phyloP scores from a whole-genome alignment of 805 yeast genomes.

The Jamesozyma hellenica region DNA sequence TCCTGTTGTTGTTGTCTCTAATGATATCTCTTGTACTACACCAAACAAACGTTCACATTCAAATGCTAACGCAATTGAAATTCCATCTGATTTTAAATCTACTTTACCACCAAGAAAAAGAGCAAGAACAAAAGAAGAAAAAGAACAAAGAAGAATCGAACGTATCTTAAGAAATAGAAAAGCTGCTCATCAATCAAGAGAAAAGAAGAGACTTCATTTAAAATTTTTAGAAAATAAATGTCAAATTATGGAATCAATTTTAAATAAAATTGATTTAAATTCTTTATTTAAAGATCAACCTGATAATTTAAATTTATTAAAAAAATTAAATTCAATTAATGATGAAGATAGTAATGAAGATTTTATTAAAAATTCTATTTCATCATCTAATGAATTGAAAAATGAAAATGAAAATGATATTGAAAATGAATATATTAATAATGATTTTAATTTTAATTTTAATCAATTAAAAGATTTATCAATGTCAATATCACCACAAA shows the following conservation, averaged over 20 bases:
- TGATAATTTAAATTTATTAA: conserved; percentile 1
- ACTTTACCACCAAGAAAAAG: conserved; percentile 89
- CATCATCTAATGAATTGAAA: not conserved
- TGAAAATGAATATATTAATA: too few relatives aligned
- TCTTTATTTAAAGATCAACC: conserved; percentile 4
- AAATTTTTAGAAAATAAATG: conserved; percentile 61
- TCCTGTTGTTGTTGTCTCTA: too few relatives aligned
- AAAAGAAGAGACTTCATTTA: conserved; percentile 87
- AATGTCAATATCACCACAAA: not conserved
- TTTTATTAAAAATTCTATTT: not conserved
- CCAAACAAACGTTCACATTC: not conserved
- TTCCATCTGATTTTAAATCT: conserved; percentile 33
- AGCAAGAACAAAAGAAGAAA: conserved; percentile 93
- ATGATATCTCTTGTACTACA: too few relatives aligned
- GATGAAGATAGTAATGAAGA: not conserved
- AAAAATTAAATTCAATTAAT: not conserved
- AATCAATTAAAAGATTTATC: not conserved
- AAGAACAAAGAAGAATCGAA: conserved; percentile 91
- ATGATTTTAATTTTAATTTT: not conserved
- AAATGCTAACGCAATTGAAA: conserved; percentile 7
- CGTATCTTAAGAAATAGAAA: conserved; percentile 86
- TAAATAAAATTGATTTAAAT: conserved; percentile 16
- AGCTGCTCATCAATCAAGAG: conserved; percentile 96
- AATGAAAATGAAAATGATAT: not conserved
- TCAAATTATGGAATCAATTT: conserved; percentile 22